phyloP scores from a whole-genome alignment of 345 rosid genomes.

The Melastoma malabathricum region DNA sequence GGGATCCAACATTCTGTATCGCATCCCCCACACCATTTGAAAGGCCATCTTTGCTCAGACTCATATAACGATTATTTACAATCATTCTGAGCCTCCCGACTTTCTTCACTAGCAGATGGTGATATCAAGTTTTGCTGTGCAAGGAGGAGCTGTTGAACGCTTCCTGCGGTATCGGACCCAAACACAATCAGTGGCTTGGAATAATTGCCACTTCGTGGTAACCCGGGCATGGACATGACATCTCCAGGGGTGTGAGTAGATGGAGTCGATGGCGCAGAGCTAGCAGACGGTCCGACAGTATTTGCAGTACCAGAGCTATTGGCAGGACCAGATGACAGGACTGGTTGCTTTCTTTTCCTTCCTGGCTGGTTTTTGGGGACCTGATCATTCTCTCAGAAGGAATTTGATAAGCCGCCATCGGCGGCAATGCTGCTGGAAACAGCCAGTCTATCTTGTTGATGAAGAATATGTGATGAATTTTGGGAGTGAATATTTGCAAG shows the following conservation, averaged over 20 bases:
- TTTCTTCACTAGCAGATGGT: no score
- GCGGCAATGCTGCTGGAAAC: conserved; percentile 48
- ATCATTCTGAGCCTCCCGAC: no score
- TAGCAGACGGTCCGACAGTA: conserved; percentile 50
- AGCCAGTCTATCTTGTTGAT: conserved; percentile 81
- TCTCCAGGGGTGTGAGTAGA: conserved; percentile 70
- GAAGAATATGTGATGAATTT: conserved; percentile 35
- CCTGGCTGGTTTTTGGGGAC: conserved; percentile 63
- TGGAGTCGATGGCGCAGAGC: conserved; percentile 68
- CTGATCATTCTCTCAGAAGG: conserved; percentile 96
- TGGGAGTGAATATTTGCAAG: conserved; percentile 5
- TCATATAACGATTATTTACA: no score
- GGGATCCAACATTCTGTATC: no score
- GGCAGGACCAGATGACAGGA: conserved; percentile 52
- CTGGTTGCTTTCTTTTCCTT: conserved; percentile 64
- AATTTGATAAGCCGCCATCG: conserved; percentile 83
- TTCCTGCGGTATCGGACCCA: conserved; percentile 64
- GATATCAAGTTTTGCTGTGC: no score
- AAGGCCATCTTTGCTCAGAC: no score
- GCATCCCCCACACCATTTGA: no score
- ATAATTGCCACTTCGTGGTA: conserved; percentile 70
- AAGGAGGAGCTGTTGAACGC: no score
- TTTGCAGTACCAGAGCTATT: conserved; percentile 68
- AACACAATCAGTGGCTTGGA: conserved; percentile 74
- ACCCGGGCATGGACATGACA: conserved; percentile 65